Evolutionary conservation across 2,329 filamentous ascomycete species (phyloP).

Genomic region (Alternaria gaisen): DNA sequence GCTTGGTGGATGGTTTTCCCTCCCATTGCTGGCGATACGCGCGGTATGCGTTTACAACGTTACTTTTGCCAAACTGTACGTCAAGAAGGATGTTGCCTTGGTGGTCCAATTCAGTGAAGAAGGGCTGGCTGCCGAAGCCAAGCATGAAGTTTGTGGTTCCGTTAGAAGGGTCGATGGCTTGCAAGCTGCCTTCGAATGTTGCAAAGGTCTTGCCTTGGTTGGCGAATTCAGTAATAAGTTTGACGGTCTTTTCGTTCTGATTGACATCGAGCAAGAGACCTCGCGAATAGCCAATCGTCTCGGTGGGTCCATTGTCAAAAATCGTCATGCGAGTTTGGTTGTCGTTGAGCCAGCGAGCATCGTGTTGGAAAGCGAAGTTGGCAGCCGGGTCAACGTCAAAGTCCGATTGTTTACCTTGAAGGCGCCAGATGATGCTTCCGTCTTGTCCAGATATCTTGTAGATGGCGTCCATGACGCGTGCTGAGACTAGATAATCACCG

Average conservation of each 20-base stretch:
- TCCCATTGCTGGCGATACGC: slow-evolving; percentile 41
- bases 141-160: slow-evolving; percentile 56
- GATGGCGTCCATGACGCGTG: slow-evolving; percentile 24
- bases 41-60: slow-evolving; percentile 50
- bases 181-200: slow-evolving; percentile 52
- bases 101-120: slow-evolving; percentile 57
- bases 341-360: slow-evolving; percentile 32
- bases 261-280: slow-evolving; percentile 55
- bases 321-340: slow-evolving; percentile 43
- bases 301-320: slow-evolving; percentile 51
- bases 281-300: slow-evolving; percentile 28
- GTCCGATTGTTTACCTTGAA: slow-evolving; percentile 34
- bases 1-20: slow-evolving; percentile 26
- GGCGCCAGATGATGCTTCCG: slow-evolving; percentile 38
- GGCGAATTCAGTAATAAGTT: slow-evolving; percentile 52
- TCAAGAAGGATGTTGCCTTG: slow-evolving; percentile 54
- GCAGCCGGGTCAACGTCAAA: slow-evolving; percentile 23
- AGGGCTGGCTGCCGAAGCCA: slow-evolving; percentile 59
- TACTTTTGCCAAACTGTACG: slow-evolving; percentile 51
- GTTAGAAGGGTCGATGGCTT: slow-evolving; percentile 42
- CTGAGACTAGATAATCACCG: slow-evolving; percentile 36
- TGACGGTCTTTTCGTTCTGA: slow-evolving; percentile 54
- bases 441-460: slow-evolving; percentile 28
- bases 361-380: slow-evolving; percentile 31
- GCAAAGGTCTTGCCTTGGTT: slow-evolving; percentile 51